Evolutionary conservation across 2,329 filamentous ascomycete species (phyloP).

Genomic region (Talaromyces piceae): DNA sequence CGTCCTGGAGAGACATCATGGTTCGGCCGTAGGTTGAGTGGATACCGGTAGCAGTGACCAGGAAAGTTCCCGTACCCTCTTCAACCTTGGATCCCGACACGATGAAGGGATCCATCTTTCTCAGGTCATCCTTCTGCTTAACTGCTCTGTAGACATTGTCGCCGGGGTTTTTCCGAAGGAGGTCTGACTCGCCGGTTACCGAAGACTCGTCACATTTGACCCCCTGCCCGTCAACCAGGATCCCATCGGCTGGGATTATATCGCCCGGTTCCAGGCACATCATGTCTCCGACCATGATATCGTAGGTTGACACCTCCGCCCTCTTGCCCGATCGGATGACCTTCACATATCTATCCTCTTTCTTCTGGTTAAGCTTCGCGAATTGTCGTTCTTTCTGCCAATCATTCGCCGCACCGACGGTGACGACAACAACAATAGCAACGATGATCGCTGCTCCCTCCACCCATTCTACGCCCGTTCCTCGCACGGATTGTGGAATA

Average conservation of each 20-base stretch:
- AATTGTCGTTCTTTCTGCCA: constrained; percentile 79
- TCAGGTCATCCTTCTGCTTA: constrained; percentile 51
- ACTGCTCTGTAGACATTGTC: constrained; percentile 59
- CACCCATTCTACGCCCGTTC: constrained; percentile 65
- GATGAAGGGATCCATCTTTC: constrained; percentile 71
- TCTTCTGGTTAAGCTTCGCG: constrained; percentile 71
- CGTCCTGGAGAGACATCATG: constrained; percentile 69
- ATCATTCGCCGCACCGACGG: constrained; percentile 71
- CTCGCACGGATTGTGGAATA: constrained; percentile 61
- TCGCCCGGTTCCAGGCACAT: constrained; percentile 67
- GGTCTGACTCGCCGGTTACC: constrained; percentile 66
- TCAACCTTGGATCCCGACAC: constrained; percentile 71
- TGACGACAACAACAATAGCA: constrained; percentile 67
- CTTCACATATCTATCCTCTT: constrained; percentile 67
- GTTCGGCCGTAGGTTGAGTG: constrained; percentile 71
- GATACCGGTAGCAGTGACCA: constrained; percentile 67
- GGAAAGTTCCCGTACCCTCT: constrained; percentile 66
- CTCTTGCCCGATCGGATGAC: constrained; percentile 68
- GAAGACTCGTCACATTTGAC: constrained; percentile 68
- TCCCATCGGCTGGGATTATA: constrained; percentile 64
- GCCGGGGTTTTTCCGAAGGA: constrained; percentile 59
- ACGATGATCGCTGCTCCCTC: constrained; percentile 74
- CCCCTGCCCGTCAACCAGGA: constrained; percentile 59
- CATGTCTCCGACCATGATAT: constrained; percentile 66
- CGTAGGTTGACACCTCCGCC: constrained; percentile 61